These are phyloP conservation scores for Trametes cinnabarina DNA, from an alignment of 768 basidiomycete species.

Conservation along the genomic window DNA sequence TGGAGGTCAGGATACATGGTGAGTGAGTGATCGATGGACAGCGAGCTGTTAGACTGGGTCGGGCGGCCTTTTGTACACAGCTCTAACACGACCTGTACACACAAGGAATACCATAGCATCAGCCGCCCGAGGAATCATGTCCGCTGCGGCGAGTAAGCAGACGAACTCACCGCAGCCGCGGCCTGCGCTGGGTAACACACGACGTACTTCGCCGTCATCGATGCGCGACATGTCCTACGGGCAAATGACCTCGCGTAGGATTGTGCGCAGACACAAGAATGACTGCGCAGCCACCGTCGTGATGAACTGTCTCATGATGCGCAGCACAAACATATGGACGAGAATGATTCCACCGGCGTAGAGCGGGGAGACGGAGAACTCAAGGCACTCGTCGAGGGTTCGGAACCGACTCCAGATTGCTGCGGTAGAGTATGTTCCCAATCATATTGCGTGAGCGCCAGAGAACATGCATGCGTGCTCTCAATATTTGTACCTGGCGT, in stretches of 20 bases:
- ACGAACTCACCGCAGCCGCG: no score
- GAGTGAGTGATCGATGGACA: neutral
- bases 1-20: slow-evolving; percentile 8
- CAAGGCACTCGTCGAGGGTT: neutral
- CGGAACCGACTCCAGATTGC: neutral
- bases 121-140: no score
- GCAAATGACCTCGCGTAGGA: no score
- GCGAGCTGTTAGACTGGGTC: neutral
- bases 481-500: neutral
- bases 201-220: no score
- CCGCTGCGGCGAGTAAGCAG: no score
- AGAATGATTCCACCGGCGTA: no score
- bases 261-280: neutral
- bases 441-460: no score
- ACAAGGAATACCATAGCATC: no score
- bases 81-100: neutral
- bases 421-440: neutral
- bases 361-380: no score
- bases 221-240: no score
- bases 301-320: neutral
- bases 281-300: neutral
- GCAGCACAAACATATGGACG: neutral
- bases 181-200: no score
- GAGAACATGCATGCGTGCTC: no score
- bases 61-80: neutral